Conservation (phyloP, 345 rosid genomes). For the Salix purpurea region DNA sequence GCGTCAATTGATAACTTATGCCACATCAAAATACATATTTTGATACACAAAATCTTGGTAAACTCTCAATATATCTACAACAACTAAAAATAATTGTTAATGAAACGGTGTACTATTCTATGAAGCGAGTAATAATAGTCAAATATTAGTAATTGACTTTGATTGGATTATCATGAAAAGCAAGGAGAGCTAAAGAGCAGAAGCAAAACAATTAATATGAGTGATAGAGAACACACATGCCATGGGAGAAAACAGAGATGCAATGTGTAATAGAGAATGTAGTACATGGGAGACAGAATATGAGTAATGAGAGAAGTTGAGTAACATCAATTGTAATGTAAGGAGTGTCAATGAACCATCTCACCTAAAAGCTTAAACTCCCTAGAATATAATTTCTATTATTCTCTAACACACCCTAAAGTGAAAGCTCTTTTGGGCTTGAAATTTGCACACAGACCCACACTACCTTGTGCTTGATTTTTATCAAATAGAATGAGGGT, state of each 20-base stretch:
- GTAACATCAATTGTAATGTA: not conserved
- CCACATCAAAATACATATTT: not conserved
- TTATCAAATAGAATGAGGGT: no score
- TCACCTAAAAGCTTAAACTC: no score
- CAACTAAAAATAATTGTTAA: not conserved
- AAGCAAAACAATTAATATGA: not conserved
- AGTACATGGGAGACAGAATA: not conserved
- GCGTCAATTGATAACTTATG: not conserved
- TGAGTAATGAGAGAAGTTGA: not conserved
- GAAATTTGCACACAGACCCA: no score
- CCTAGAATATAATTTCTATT: no score
- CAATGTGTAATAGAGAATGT: not conserved
- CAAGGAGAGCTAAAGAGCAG: not conserved
- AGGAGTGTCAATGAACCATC: not conserved
- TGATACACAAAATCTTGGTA: not conserved
- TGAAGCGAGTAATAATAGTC: not conserved
- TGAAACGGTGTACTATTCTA: not conserved
- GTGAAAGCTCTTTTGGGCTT: no score
- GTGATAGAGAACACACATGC: not conserved
- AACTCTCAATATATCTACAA: not conserved
- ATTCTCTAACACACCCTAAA: no score
- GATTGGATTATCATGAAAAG: not conserved
- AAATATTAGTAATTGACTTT: no score
- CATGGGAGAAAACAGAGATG: not conserved
- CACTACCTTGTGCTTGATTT: no score